These are phyloP conservation scores for Cicer cuneatum DNA, from an alignment of 306 rosid species.

Conservation along the genomic window DNA sequence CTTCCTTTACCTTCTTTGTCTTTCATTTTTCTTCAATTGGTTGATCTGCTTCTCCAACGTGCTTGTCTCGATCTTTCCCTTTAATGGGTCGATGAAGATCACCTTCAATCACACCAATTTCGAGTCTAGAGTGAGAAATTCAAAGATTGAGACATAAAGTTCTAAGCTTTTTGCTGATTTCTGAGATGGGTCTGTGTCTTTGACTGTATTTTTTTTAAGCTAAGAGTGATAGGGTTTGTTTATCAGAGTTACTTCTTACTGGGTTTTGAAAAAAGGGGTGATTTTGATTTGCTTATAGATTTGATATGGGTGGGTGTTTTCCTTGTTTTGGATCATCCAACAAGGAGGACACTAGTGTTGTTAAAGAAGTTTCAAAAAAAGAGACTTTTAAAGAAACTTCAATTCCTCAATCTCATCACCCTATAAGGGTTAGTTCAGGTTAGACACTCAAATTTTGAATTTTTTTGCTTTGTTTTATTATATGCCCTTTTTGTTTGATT, in stretches of 20 bases:
- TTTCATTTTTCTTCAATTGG: constrained; percentile 74
- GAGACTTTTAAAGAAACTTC: constrained; percentile 80
- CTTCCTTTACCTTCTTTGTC: constrained; percentile 65
- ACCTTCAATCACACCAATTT: constrained; percentile 39
- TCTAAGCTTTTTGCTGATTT: constrained; percentile 49
- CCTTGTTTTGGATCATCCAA: constrained; percentile 97
- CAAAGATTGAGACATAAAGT: constrained; percentile 9
- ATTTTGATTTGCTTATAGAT: constrained; percentile 58
- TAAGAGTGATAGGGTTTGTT: constrained; percentile 30
- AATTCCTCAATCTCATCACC: constrained; percentile 71
- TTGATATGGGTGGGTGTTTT: constrained; percentile 98
- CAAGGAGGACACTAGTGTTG: constrained; percentile 61
- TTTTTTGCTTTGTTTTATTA: constrained; percentile 14
- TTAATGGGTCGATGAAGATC: constrained; percentile 59
- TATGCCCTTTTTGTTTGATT: constrained; percentile 38
- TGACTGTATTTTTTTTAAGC: constrained; percentile 20
- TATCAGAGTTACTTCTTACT: constrained; percentile 48
- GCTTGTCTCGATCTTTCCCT: constrained; percentile 71
- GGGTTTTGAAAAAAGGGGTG: constrained; percentile 54
- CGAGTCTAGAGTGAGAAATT: constrained; percentile 32
- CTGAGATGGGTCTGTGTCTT: constrained; percentile 51
- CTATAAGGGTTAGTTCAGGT: constrained; percentile 79
- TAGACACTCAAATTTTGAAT: constrained; percentile 5
- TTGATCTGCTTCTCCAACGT: constrained; percentile 84
- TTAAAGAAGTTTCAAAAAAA: constrained; percentile 73